These are phyloP conservation scores for Tanacetum coccineum DNA, from an alignment of 129 eudicot species.

Conservation along the genomic window DNA sequence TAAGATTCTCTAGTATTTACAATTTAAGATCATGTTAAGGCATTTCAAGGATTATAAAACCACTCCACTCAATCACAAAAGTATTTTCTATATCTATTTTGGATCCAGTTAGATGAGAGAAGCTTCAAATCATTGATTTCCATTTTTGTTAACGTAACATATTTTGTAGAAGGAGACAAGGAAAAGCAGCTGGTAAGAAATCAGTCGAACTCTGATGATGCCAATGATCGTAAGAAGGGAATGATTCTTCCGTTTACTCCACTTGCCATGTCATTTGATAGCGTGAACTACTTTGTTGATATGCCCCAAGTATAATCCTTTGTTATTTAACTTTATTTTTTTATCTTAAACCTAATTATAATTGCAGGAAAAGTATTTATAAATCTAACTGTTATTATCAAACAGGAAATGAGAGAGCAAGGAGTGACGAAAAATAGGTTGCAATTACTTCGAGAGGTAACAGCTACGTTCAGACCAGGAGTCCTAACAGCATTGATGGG, in stretches of 20 bases:
- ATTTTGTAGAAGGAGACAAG: constrained; percentile 8
- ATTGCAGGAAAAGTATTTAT: neutral
- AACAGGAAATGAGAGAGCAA: constrained; percentile 73
- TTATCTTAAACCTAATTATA: neutral
- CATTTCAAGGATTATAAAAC: no score
- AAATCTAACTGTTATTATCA: constrained; percentile 5
- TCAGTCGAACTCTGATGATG: constrained; percentile 3
- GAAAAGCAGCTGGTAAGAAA: constrained; percentile 6
- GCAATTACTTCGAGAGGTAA: constrained; percentile 69
- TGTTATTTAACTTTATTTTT: constrained; percentile 2
- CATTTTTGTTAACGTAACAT: no score
- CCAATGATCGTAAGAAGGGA: constrained; percentile 30
- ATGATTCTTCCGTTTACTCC: constrained; percentile 46
- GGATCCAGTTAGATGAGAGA: no score
- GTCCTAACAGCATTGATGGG: constrained; percentile 94
- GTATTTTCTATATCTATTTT: no score
- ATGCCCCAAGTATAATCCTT: constrained; percentile 38
- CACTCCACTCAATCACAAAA: no score
- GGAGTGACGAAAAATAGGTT: constrained; percentile 68
- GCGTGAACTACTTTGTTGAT: constrained; percentile 42
- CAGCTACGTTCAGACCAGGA: constrained; percentile 89
- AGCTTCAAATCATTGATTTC: no score
- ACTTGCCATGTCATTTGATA: constrained; percentile 46
- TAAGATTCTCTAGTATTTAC: no score
- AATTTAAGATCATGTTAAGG: no score